Evolutionary conservation across 768 basidiomycete species (phyloP).

Genomic region (Tephrocybe rancida): DNA sequence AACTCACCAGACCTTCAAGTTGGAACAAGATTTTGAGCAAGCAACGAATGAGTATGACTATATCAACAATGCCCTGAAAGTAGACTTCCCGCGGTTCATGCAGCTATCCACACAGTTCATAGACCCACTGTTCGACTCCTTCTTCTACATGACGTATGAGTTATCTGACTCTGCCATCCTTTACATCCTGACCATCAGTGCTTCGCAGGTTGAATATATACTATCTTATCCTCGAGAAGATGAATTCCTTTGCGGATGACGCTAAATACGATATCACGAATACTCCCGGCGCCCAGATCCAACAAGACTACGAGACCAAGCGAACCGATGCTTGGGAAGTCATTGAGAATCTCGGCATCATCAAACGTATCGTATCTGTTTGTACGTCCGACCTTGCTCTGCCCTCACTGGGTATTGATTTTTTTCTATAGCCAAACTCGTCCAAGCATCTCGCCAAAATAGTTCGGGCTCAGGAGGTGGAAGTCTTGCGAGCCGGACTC

Average conservation of each 20-base stretch:
- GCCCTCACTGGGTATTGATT: background rate
- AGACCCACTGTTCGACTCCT: conserved; percentile 96
- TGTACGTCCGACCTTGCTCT: conserved; percentile 37
- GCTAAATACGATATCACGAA: conserved; percentile 76
- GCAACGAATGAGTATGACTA: conserved; percentile 93
- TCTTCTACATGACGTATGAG: conserved; percentile 98
- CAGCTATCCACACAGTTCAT: conserved; percentile 86
- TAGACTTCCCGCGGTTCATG: conserved; percentile 94
- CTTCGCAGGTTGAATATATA: conserved; percentile 80
- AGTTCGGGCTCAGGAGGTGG: conserved; percentile 34
- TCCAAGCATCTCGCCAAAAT: conserved; percentile 50
- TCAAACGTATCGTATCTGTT: conserved; percentile 83
- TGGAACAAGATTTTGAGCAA: conserved; percentile 95
- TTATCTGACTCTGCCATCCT: background rate
- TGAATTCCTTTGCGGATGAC: conserved; percentile 82
- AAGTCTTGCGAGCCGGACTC: conserved; percentile 29
- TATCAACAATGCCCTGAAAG: conserved; percentile 87
- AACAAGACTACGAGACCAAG: conserved; percentile 73
- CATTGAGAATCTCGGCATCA: conserved; percentile 80
- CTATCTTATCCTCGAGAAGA: conserved; percentile 93
- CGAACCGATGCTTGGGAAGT: conserved; percentile 81
- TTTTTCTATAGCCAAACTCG: conserved; percentile 60
- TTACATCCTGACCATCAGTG: background rate
- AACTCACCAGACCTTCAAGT: conserved; percentile 43
- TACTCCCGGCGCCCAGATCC: conserved; percentile 68